Conservation (phyloP, 768 basidiomycete species). For the Pleurotus ostreatus region DNA sequence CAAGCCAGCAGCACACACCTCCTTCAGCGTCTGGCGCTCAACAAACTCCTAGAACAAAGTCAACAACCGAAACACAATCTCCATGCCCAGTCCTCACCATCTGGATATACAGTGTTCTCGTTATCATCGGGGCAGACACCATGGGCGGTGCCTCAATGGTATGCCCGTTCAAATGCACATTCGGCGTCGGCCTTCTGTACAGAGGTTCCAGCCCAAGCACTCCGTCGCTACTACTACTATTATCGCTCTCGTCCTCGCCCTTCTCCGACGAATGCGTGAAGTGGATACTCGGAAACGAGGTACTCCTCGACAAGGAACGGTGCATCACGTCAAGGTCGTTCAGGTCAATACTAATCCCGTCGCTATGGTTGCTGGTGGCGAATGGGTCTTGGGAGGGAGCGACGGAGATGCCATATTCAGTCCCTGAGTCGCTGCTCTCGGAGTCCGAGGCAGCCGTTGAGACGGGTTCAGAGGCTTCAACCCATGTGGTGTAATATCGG, state of each 20-base stretch:
- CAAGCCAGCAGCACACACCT: slow-evolving; percentile 38
- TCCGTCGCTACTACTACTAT: slow-evolving; percentile 39
- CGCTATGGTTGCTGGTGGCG: slow-evolving; percentile 32
- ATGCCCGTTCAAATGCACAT: slow-evolving; percentile 7
- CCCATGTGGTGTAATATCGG: slow-evolving; percentile 88
- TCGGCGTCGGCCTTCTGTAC: slow-evolving; percentile 20
- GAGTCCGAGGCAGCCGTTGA: slow-evolving; percentile 55
- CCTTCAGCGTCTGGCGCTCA: slow-evolving; percentile 84
- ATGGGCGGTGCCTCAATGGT: neutral
- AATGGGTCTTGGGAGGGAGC: slow-evolving; percentile 31
- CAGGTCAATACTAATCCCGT: slow-evolving; percentile 64
- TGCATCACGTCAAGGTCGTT: slow-evolving; percentile 46
- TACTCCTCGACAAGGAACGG: slow-evolving; percentile 39
- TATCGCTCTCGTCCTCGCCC: slow-evolving; percentile 16
- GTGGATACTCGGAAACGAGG: slow-evolving; percentile 81
- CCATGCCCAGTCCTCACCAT: slow-evolving; percentile 54
- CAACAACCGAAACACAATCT: neutral
- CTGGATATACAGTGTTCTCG: slow-evolving; percentile 84
- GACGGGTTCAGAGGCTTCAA: slow-evolving; percentile 61
- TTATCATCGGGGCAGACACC: slow-evolving; percentile 26
- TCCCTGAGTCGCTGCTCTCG: slow-evolving; percentile 30
- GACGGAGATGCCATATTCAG: slow-evolving; percentile 52
- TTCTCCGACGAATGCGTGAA: slow-evolving; percentile 49
- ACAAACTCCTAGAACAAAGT: slow-evolving; percentile 70
- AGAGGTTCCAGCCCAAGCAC: slow-evolving; percentile 28